phyloP scores from a whole-genome alignment of 805 yeast species.

The Alloascoidea africana region DNA sequence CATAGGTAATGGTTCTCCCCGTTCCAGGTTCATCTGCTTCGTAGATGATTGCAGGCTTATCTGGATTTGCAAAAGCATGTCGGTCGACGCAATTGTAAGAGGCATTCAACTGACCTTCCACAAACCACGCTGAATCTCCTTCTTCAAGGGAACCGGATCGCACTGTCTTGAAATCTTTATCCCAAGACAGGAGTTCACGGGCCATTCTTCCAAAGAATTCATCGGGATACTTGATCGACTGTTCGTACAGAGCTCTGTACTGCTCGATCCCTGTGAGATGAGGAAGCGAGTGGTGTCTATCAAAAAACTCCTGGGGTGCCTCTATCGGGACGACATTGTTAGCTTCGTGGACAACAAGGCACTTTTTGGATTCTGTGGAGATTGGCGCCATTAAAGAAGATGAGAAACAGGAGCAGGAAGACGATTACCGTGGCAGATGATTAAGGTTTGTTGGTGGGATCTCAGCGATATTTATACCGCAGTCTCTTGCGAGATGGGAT shows the following conservation, averaged over 20 bases:
- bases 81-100: slow-evolving; percentile 89
- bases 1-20: slow-evolving; percentile 63
- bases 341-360: slow-evolving; percentile 55
- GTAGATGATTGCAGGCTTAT: slow-evolving; percentile 74
- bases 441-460: too few relatives aligned
- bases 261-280: slow-evolving; percentile 47
- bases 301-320: slow-evolving; percentile 36
- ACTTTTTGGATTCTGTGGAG: too few relatives aligned
- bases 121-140: slow-evolving; percentile 87
- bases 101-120: slow-evolving; percentile 88
- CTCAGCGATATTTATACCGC: too few relatives aligned
- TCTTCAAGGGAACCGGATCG: slow-evolving; percentile 45
- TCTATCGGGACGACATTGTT: slow-evolving; percentile 29
- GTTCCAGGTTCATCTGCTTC: slow-evolving; percentile 85
- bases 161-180: slow-evolving; percentile 54
- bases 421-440: too few relatives aligned
- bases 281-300: slow-evolving; percentile 42
- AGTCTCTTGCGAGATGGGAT: too few relatives aligned
- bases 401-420: too few relatives aligned
- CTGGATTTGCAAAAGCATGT: slow-evolving; percentile 80
- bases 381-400: too few relatives aligned
- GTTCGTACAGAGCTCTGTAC: slow-evolving; percentile 51
- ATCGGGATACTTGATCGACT: slow-evolving; percentile 69
- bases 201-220: slow-evolving; percentile 72
- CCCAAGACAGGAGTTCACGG: slow-evolving; percentile 62